These are phyloP conservation scores for Suhomyces bribrorum DNA, from an alignment of 1,139 yeast genomes.

Conservation along the genomic window DNA sequence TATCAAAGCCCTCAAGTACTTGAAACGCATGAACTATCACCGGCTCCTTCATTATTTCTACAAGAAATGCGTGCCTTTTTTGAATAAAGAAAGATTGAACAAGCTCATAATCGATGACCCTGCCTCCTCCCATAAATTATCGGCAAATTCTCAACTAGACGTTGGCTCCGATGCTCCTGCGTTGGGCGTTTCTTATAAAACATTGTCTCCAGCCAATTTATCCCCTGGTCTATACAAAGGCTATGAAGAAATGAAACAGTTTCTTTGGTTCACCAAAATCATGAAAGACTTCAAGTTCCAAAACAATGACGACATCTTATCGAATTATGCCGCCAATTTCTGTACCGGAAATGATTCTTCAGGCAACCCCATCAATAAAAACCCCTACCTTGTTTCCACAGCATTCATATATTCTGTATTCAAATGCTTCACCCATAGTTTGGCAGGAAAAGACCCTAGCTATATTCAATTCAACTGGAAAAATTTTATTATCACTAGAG, in stretches of 20 bases:
- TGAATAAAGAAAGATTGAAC: conserved; percentile 9
- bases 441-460: conserved; percentile 20
- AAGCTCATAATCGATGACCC: conserved; percentile 6
- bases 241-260: conserved; percentile 25
- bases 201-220: conserved; percentile 10
- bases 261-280: conserved; percentile 31
- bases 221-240: conserved; percentile 8
- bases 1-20: conserved; percentile 10
- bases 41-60: conserved; percentile 11
- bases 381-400: conserved; percentile 16
- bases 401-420: conserved; percentile 27
- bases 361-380: conserved; percentile 13
- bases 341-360: conserved; percentile 9
- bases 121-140: neutral
- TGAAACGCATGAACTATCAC: conserved; percentile 8
- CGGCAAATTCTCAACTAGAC: neutral
- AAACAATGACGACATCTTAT: conserved; percentile 16
- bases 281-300: conserved; percentile 30
- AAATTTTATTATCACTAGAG: conserved; percentile 34
- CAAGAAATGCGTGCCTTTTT: conserved; percentile 6
- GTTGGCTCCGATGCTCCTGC: neutral
- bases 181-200: conserved; percentile 10
- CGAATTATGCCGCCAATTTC: conserved; percentile 14
- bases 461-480: conserved; percentile 37
- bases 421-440: conserved; percentile 22